Evolutionary conservation across 805 yeast genomes (phyloP), one percentile per base, ranked within the genome.

Genomic region (Wickerhamiella dianesei): DNA sequence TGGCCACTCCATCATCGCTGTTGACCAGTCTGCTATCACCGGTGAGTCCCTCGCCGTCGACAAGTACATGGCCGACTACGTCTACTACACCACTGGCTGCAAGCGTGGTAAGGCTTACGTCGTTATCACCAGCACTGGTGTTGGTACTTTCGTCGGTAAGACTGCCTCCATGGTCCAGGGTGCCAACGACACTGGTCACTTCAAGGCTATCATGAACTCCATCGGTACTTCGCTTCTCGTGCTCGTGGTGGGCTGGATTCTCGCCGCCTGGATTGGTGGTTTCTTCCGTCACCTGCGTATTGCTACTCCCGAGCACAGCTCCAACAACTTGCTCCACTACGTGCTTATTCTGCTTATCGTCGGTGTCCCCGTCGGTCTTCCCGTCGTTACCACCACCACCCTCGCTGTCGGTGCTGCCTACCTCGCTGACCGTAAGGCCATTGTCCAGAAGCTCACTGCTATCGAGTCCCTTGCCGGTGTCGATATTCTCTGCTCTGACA

Each of bases 341-440:
- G 79, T 94, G 64, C 74, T 87, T 68, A 95, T 94, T 64, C 83
- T 87, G 68, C 82, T 95, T 74, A 86, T 87, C 72, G 80, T 87
- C 63, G 96, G 96, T 85, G 95, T 87, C 63, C 96, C 96, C 69
- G 95, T 87, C 63, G 95, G 95, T 85, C 77, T 86, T 70, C 95
- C 95, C 68, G 95, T 94, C 69, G 96, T 86, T 66, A 94, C 88
- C 62, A 86, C 96, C 76, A 86, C 95, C 64, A 86, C 96, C 68
- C 82, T 86, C 86, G 96, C 96, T 70, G 96, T 87, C 70, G 96
- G 96, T 82, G 96, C 95, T 69, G 95, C 95, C 67, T 85, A 86
- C 86, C 75, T 86, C 65, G 95, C 95, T 65, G 84, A 85, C 77
- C 83, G 84, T 70, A 87, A 86, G 75, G 95, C 95, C 60, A 86